Base-by-base conservation (phyloP, 495 filamentous ascomycete genomes). In the Penicillium samsonianum region DNA sequence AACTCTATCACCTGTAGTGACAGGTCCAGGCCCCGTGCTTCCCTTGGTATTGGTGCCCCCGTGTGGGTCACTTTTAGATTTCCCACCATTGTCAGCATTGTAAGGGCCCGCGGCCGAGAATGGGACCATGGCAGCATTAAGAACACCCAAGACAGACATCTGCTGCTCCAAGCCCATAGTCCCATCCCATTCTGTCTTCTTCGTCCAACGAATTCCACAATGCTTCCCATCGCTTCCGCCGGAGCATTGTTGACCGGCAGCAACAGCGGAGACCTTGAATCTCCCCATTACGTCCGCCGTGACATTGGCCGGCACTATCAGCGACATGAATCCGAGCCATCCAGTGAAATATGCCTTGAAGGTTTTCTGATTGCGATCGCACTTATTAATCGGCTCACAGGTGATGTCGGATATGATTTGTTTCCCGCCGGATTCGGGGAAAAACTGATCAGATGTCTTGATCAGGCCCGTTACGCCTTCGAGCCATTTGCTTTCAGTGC, bases 261-360 rank as follows among this genome's bases (percentile, higher is more conserved):
- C 85, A 22, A 72, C 26, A 9, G 85, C 86, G 3, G 78, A 81
- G 8, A 65, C 65, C 40, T 72, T 62, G 38, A 53, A 53, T 43
- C 17, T 53, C 5, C 25, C 50, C 50, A 53, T 53, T 4, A 53
- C 1, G 0, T 53, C 50, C 16, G 50, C 25, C n/a, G 38, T 53
- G 50, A 25, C 30, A 12, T 53, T 40, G 38, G 50, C 8, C 1
- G 50, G 50, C n/a, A 53, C 50, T 2, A 53, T 43, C 12, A 91
- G 68, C 37, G 82, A 73, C 30, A 81, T 82, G 30, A 79, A 81
- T 1, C 84, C 81, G 67, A 92, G 73, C 86, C 85, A 90, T 12
- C 84, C 83, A 23, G 85, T 73, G 9, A 90, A 71, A 58, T 89
- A 86, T 20, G 86, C 87, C 70, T 91, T 91, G 80, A 90, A 90